Base-by-base conservation (phyloP, 768 basidiomycete species). In the Lentinula aciculospora region DNA sequence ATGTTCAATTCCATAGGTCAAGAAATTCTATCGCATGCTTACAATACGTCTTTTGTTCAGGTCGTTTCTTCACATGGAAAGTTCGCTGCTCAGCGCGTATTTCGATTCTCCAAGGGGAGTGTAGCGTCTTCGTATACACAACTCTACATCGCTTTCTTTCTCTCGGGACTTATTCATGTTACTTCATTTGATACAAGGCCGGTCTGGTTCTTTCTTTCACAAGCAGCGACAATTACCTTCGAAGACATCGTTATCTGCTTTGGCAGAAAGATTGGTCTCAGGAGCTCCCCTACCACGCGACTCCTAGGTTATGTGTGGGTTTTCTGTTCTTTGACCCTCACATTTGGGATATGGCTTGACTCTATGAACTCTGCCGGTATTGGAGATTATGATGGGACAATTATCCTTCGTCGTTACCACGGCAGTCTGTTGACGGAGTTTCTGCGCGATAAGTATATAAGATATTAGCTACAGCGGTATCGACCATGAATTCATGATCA, bases 321-420 rank as follows among this genome's bases (percentile, higher is more conserved):
- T 6, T 49, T 21, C 28, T 49, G 21, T 29, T 17, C 17, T 29
- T 29, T 49, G 4, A 29, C 17, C 6, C 12, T 49, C 2, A 49
- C 48, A 2, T 49, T 49, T 25, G 48, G 48, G n/a, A 19, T 28
- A 25, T 49, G 28, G 21, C 28, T 49, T n/a, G 48, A 49, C n/a
- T 49, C 48, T 9, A 49, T 49, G 48, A 49, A 49, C 28, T 19
- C 48, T 23, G 28, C 28, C 28, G 48, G 48, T n/a, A n/a, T 49
- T 12, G 48, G 48, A 3, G 48, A 28, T 19, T 49, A 49, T 25
- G 48, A 17, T 49, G 48, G 48, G n/a, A 49, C 48, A 6, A 6
- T 49, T 4, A 28, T 49, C 17, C 40, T 50, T 19, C 27, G 21
- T 29, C 48, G 62, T 64, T 53, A 32, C 59, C 42, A 17, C n/a